Percentiles rank a stretch among this genome's conserved stretches.
These are phyloP conservation scores for Cryptococcus jaspeensis DNA, from an alignment of 1,284 basidiomycete genomes.

Conservation along the genomic window DNA sequence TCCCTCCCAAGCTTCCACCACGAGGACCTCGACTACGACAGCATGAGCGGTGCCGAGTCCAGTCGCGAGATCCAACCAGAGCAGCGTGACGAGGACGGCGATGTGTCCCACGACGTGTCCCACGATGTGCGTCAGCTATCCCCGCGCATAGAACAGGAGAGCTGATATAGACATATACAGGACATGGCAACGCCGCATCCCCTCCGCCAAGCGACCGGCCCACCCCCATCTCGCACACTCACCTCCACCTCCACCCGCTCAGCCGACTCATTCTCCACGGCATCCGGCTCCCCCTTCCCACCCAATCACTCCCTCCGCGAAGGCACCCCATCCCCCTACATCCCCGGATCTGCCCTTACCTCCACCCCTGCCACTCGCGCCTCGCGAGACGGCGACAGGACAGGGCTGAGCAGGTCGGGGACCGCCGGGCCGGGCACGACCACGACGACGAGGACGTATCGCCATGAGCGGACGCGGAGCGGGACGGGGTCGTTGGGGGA, in stretches of 20 bases:
- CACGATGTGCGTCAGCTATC: slow-evolving; percentile 6
- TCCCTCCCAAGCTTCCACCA: slow-evolving; percentile 46
- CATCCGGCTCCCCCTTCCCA: slow-evolving; percentile 32
- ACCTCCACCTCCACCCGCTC: slow-evolving; percentile 6
- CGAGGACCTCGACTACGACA: slow-evolving; percentile 41
- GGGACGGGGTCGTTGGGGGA: slow-evolving; percentile 20
- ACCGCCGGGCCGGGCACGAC: slow-evolving; percentile 10
- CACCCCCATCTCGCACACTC: slow-evolving; percentile 9
- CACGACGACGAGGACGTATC: slow-evolving; percentile 3
- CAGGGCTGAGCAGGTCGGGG: neutral
- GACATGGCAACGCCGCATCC: slow-evolving; percentile 35
- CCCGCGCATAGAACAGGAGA: neutral
- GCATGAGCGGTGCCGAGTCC: slow-evolving; percentile 10
- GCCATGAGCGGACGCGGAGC: slow-evolving; percentile 20
- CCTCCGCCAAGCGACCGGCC: slow-evolving; percentile 14
- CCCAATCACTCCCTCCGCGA: slow-evolving; percentile 4
- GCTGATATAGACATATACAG: slow-evolving; percentile 8
- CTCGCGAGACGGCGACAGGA: slow-evolving; percentile 1
- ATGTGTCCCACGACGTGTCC: neutral
- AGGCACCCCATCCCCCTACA: slow-evolving; percentile 23
- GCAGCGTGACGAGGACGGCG: neutral
- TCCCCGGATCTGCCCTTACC: slow-evolving; percentile 22
- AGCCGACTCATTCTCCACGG: slow-evolving; percentile 24
- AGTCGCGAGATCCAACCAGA: slow-evolving; percentile 7
- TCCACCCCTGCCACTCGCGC: slow-evolving; percentile 30